These are phyloP conservation scores for Spinellus fusiger DNA, from an alignment of 192 early-diverging fungal species.

Conservation along the genomic window DNA sequence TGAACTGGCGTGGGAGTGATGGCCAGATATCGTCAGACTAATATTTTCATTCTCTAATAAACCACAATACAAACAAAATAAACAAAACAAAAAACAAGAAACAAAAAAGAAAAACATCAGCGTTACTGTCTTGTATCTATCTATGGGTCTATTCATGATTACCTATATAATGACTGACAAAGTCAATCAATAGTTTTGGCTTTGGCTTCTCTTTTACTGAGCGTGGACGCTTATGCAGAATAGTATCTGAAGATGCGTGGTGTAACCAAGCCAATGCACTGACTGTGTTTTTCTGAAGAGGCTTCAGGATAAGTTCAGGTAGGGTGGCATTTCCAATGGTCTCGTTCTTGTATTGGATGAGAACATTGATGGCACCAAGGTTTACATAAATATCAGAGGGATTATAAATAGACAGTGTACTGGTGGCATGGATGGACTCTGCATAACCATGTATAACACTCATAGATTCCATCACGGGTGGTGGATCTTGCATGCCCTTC, in stretches of 20 bases:
- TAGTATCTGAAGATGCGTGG: background rate
- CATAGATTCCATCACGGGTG: constrained; percentile 21
- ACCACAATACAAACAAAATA: too few species aligned
- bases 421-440: constrained; percentile 14
- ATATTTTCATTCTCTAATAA: constrained; percentile 3
- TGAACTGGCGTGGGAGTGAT: constrained; percentile 18
- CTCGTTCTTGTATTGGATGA: constrained; percentile 11
- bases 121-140: background rate
- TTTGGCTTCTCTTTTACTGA: background rate
- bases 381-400: constrained; percentile 29
- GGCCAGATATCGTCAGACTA: constrained; percentile 22
- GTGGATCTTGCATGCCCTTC: constrained; percentile 28
- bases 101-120: background rate
- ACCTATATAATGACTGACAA: constrained; percentile 20
- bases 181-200: constrained; percentile 2
- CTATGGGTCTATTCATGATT: background rate
- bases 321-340: constrained; percentile 26
- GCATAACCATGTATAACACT: constrained; percentile 11
- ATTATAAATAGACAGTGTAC: constrained; percentile 19
- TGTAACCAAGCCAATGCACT: constrained; percentile 6
- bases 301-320: constrained; percentile 3
- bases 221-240: background rate
- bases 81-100: background rate
- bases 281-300: constrained; percentile 13
- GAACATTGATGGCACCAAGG: constrained; percentile 20